Percentiles rank a stretch among this genome's conserved stretches.
These are phyloP conservation scores for Cystofilobasidium ferigula DNA, from an alignment of 768 basidiomycete species.

Conservation along the genomic window DNA sequence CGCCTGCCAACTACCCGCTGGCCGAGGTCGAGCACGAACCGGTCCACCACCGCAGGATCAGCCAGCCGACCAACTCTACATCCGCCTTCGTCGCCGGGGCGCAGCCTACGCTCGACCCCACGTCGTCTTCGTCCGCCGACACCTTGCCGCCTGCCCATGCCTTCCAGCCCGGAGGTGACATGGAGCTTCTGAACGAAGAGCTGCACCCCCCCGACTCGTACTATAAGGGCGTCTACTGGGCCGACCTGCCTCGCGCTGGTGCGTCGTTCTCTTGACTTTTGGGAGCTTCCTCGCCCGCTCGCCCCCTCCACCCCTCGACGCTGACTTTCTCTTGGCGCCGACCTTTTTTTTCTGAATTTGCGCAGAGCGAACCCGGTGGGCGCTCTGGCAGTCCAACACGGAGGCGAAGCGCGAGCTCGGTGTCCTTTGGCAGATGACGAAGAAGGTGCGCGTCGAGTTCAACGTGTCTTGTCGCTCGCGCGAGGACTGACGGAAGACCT, in stretches of 20 bases:
- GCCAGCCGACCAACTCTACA: neutral
- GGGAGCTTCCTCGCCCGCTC: neutral
- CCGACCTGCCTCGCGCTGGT: slow-evolving; percentile 34
- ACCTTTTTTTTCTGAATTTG: neutral
- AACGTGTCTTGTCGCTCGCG: neutral
- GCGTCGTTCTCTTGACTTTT: neutral
- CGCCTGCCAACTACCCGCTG: slow-evolving; percentile 2
- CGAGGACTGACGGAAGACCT: too few relatives aligned
- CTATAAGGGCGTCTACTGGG: slow-evolving; percentile 36
- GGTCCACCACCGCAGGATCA: neutral
- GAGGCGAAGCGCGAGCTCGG: slow-evolving; percentile 37
- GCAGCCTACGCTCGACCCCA: neutral
- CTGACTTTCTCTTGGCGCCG: neutral
- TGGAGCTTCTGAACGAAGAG: slow-evolving; percentile 21
- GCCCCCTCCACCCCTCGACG: neutral
- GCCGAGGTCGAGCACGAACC: neutral
- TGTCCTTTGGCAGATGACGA: slow-evolving; percentile 37
- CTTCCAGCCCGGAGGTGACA: neutral
- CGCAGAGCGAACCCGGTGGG: slow-evolving; percentile 32
- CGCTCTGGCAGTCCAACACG: slow-evolving; percentile 33
- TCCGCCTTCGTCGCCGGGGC: neutral
- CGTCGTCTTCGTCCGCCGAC: neutral
- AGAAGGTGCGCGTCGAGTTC: slow-evolving; percentile 25
- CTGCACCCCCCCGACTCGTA: slow-evolving; percentile 32
- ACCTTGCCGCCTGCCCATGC: too few relatives aligned